Conservation (phyloP, 2,329 filamentous ascomycete species). For the Epichloe gansuensis region DNA sequence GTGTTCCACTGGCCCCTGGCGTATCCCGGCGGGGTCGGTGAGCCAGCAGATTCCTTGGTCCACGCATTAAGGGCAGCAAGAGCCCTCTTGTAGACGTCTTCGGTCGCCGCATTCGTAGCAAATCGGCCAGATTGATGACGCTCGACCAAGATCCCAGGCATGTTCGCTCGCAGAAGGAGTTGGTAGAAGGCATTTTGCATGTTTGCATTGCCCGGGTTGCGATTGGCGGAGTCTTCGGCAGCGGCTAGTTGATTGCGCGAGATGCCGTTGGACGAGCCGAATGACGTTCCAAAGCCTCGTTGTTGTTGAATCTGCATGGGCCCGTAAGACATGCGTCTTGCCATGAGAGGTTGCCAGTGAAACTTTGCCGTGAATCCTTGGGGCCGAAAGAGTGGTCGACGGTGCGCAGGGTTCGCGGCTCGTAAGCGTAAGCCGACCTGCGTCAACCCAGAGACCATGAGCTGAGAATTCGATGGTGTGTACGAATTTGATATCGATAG, state of each 20-base stretch:
- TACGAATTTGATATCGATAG: neutral
- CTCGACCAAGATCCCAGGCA: constrained; percentile 87
- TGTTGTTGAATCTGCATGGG: constrained; percentile 10
- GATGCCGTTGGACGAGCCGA: constrained; percentile 35
- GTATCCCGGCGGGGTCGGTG: constrained; percentile 11
- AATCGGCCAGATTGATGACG: constrained; percentile 79
- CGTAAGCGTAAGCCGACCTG: constrained; percentile 19
- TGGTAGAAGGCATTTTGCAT: constrained; percentile 93
- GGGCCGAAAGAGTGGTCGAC: constrained; percentile 15
- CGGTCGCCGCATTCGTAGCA: constrained; percentile 66
- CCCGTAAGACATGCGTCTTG: constrained; percentile 9
- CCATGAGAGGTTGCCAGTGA: constrained; percentile 10
- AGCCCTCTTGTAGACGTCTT: constrained; percentile 68
- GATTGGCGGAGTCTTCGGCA: constrained; percentile 83
- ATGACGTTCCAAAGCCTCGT: constrained; percentile 18
- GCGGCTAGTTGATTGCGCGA: constrained; percentile 62
- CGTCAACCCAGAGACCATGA: constrained; percentile 14
- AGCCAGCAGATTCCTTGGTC: constrained; percentile 14
- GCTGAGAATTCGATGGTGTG: constrained; percentile 8
- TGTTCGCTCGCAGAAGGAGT: constrained; percentile 77
- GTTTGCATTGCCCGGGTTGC: constrained; percentile 75
- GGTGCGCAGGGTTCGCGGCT: constrained; percentile 17
- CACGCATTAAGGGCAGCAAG: constrained; percentile 31
- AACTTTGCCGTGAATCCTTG: constrained; percentile 5
- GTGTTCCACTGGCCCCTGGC: constrained; percentile 18